These are phyloP conservation scores for Cantharellus cinnabarinus DNA, from an alignment of 768 basidiomycete genomes.

Conservation along the genomic window DNA sequence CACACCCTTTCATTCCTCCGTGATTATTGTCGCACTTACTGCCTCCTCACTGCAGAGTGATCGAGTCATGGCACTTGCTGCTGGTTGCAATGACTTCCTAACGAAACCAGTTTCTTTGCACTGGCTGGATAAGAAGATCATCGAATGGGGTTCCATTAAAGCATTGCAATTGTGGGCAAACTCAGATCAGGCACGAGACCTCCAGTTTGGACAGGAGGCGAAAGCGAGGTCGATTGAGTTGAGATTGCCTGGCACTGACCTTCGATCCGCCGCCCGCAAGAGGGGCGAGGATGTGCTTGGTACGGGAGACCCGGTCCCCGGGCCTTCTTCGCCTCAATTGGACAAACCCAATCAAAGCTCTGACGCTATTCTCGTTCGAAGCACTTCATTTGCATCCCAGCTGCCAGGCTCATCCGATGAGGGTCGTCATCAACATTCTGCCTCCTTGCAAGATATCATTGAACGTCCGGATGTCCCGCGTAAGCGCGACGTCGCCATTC, in stretches of 20 bases:
- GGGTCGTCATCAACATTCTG: too few relatives aligned
- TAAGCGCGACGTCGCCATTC: too few relatives aligned
- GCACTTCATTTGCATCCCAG: too few relatives aligned
- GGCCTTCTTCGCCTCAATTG: too few relatives aligned
- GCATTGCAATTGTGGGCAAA: conserved; percentile 86
- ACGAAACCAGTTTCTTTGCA: conserved; percentile 90
- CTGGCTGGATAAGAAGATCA: conserved; percentile 96
- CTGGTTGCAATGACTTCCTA: conserved; percentile 96
- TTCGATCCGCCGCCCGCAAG: neutral
- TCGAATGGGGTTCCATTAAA: conserved; percentile 98
- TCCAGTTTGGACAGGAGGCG: neutral
- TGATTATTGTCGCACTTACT: conserved; percentile 98
- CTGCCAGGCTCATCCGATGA: too few relatives aligned
- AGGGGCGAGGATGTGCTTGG: too few relatives aligned
- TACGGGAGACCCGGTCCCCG: too few relatives aligned
- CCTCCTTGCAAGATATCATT: too few relatives aligned
- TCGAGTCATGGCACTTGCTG: conserved; percentile 90
- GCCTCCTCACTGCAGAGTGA: conserved; percentile 90
- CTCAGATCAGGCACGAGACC: conserved; percentile 17
- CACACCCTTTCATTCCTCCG: conserved; percentile 72
- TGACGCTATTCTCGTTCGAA: too few relatives aligned
- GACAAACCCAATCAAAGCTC: too few relatives aligned
- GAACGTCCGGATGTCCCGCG: too few relatives aligned
- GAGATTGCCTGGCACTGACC: neutral
- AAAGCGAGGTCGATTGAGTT: neutral